phyloP scores from a whole-genome alignment of 1,284 basidiomycete genomes.

The Phellopilus nigrolimitatus region DNA sequence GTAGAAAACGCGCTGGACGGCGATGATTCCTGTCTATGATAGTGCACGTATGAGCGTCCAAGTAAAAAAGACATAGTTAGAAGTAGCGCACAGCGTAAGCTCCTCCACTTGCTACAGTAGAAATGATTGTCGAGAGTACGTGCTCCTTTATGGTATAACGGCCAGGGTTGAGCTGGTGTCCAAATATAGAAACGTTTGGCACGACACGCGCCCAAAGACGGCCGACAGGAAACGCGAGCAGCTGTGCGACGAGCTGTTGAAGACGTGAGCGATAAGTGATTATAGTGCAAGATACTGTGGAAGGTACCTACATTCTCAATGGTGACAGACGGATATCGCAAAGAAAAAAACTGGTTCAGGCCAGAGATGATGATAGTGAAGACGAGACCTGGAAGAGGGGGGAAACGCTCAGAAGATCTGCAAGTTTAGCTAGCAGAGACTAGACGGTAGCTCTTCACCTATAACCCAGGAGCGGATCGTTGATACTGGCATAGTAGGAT shows the following conservation, averaged over 20 bases:
- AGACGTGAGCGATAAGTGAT: not conserved
- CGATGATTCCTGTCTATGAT: constrained; percentile 38
- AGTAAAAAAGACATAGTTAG: too few relatives aligned
- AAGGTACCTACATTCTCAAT: constrained; percentile 27
- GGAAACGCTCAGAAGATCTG: too few relatives aligned
- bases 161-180: constrained; percentile 43
- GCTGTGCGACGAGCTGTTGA: constrained; percentile 36
- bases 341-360: constrained; percentile 60
- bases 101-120: constrained; percentile 3
- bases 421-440: too few relatives aligned
- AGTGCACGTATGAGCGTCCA: too few relatives aligned
- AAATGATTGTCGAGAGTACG: constrained; percentile 33
- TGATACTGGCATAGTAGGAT: constrained; percentile 32
- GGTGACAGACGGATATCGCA: constrained; percentile 57
- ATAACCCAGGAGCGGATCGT: constrained; percentile 65
- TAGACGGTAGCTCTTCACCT: constrained; percentile 44
- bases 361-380: constrained; percentile 59
- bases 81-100: constrained; percentile 34
- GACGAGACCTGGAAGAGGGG: constrained; percentile 26
- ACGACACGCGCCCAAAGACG: constrained; percentile 36
- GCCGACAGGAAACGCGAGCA: too few relatives aligned
- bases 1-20: constrained; percentile 35
- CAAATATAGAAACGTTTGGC: constrained; percentile 39
- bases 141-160: constrained; percentile 41
- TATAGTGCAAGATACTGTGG: not conserved